A percentile compares a stretch with the other conserved stretches of the same genome.
Conservation (phyloP, 2,329 filamentous ascomycete species). For the Botrytis deweyae region DNA sequence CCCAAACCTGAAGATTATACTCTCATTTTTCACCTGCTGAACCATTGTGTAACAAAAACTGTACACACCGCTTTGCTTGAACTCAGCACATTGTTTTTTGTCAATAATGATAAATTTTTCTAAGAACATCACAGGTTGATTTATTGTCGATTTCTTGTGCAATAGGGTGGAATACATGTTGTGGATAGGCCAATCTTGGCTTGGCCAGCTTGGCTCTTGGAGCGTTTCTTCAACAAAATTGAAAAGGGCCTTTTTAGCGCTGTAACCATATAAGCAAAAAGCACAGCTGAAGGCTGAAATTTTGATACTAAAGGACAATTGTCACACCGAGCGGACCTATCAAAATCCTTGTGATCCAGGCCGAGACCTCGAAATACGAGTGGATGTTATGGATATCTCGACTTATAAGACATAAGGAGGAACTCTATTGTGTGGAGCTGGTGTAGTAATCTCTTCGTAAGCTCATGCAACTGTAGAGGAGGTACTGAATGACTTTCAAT, state of each 20-base stretch:
- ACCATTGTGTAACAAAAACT: background rate
- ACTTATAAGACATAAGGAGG: background rate
- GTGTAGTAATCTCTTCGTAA: background rate
- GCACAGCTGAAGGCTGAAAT: conserved; percentile 4
- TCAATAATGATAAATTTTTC: conserved; percentile 11
- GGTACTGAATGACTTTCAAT: conserved; percentile 1
- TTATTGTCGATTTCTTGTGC: background rate
- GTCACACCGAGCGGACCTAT: background rate
- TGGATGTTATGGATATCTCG: background rate
- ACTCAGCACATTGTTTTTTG: background rate
- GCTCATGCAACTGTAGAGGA: background rate
- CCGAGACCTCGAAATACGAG: background rate
- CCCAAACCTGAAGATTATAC: background rate
- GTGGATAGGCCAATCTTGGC: conserved; percentile 6
- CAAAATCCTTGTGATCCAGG: background rate
- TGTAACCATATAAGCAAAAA: conserved; percentile 14
- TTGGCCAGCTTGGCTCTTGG: conserved; percentile 15
- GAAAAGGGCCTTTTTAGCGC: conserved; percentile 16
- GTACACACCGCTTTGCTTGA: background rate
- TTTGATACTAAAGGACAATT: background rate
- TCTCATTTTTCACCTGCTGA: background rate
- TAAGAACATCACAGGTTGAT: background rate
- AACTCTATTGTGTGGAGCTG: background rate
- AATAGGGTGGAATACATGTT: conserved; percentile 1
- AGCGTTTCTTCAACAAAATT: conserved; percentile 3